A percentile compares a stretch with the other conserved stretches of the same genome.
Conservation (phyloP, 148 eudicot genomes). For the Vaccinium macrocarpon region DNA sequence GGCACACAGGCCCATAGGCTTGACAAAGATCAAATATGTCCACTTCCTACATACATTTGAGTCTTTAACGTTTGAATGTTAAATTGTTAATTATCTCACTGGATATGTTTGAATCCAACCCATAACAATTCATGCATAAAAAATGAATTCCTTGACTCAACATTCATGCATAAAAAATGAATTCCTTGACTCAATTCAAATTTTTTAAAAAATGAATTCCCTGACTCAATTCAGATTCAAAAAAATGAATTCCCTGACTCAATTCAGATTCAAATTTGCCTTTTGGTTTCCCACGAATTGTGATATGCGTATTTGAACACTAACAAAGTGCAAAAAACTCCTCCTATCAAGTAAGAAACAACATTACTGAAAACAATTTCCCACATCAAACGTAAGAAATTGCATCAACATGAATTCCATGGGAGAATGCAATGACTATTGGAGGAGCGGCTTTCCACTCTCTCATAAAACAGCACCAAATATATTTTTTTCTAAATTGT, state of each 20-base stretch:
- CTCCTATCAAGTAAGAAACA: conserved; percentile 36
- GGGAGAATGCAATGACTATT: neutral
- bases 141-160: too few species aligned
- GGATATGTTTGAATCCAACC: too few species aligned
- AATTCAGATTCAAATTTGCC: too few species aligned
- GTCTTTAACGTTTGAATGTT: neutral
- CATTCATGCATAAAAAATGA: too few species aligned
- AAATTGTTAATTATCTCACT: neutral
- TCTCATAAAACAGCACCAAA: neutral
- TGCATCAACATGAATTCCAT: neutral
- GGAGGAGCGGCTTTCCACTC: neutral
- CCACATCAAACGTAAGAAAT: neutral
- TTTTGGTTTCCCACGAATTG: too few species aligned
- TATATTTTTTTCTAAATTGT: neutral
- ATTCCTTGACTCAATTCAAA: too few species aligned
- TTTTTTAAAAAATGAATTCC: too few species aligned
- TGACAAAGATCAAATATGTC: neutral
- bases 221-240: too few species aligned
- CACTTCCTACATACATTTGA: neutral
- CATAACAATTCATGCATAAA: too few species aligned
- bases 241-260: too few species aligned
- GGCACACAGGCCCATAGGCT: neutral
- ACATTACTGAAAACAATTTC: neutral
- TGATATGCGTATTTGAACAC: too few species aligned
- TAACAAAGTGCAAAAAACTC: conserved; percentile 38